These are phyloP conservation scores for Penicillium sp. DNA, from an alignment of 2,329 filamentous ascomycete genomes.

Conservation along the genomic window DNA sequence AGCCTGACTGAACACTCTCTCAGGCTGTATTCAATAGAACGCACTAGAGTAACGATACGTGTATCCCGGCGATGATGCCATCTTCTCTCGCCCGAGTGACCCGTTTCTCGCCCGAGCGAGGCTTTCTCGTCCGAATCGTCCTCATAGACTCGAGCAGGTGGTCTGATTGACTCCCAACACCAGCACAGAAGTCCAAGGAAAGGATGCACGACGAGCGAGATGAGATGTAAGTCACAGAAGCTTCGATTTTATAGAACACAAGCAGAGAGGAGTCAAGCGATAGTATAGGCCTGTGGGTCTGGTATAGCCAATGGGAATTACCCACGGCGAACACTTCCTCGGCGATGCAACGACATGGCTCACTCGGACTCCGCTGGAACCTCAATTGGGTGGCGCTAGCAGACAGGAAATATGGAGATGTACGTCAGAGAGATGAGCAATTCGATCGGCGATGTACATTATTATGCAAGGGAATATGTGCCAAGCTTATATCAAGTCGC, in stretches of 20 bases:
- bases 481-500: not conserved
- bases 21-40: not conserved
- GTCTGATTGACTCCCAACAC: not conserved
- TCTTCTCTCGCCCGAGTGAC: conserved; percentile 16
- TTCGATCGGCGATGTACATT: not conserved
- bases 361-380: not conserved
- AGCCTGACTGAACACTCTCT: not conserved
- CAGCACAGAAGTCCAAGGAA: not conserved
- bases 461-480: not conserved
- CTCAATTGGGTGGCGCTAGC: not conserved
- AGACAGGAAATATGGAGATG: not conserved
- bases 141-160: not conserved
- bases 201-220: not conserved
- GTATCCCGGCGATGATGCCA: conserved; percentile 9
- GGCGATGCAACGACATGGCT: not conserved
- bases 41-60: conserved; percentile 7
- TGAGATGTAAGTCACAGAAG: not conserved
- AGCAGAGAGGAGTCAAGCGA: not conserved
- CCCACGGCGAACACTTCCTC: not conserved
- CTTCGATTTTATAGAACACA: not conserved
- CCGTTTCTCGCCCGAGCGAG: conserved; percentile 14
- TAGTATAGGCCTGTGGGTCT: conserved; percentile 1
- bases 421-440: not conserved
- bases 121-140: conserved; percentile 13
- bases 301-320: not conserved